Evolutionary conservation across 2,329 filamentous ascomycete genomes (phyloP), one percentile per base, ranked within the genome.

Genomic region (Trichophaea hybrida): DNA sequence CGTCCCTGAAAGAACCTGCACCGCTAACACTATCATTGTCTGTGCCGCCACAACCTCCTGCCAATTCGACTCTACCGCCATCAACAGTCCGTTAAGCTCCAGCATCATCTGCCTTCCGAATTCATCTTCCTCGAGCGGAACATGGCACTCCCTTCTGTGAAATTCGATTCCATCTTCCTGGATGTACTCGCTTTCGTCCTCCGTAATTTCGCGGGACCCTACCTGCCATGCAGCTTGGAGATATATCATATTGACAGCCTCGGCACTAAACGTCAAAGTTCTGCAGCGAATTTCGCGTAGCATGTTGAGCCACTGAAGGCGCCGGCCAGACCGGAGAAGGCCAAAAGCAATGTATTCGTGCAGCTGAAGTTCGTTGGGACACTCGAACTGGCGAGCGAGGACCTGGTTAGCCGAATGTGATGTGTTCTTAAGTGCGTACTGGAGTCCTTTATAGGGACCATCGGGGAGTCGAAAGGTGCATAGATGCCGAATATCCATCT

Each of bases 251-350:
- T 70, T 70, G 0, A 77, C 77, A 46, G 80, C 76, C 0, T 70
- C 60, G 46, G 76, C 76, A 8, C 75, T 76, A 40, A 80, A 76
- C 49, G 80, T 75, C 0, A 84, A 55, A 1, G 71, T 71, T 0
- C 76, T 74, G 0, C 72, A 70, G 0, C 70, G 68, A 2, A 84
- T 68, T 64, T 82, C 76, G 0, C 72, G 66, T 0, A 80, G 66
- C 2, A 84, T 75, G 56, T 82, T 83, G 6, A 72, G 66, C 77
- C 80, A 84, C 55, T 80, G 77, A 6, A 81, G 69, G 0, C 69
- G 66, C n/a, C 72, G 60, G 0, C 80, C 80, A 1, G 76, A 67
- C 0, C 76, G 74, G 1, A 84, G 63, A 0, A 74, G 67, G 0
- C 73, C 72, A 15, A 83, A 74, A 0, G 75, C 72, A 55, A 78